A percentile compares a stretch with the other conserved stretches of the same genome.
phyloP scores from a whole-genome alignment of 1,284 basidiomycete species.

The Taiwanofungus camphoratus region DNA sequence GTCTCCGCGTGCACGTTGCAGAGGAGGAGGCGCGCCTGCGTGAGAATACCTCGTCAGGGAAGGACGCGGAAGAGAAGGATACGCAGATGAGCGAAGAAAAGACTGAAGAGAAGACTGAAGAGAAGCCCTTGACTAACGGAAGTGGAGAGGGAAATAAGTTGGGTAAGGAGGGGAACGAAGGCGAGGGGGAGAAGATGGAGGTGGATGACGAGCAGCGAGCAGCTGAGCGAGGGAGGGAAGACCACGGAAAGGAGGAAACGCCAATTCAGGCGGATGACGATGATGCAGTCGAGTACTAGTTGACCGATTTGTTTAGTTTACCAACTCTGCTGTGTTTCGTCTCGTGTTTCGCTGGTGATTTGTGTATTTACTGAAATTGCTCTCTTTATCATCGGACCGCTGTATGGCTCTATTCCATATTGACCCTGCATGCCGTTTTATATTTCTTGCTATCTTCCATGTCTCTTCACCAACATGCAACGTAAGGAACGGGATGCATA shows the following conservation, averaged over 20 bases:
- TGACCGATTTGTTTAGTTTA: not conserved
- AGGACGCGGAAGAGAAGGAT: constrained; percentile 12
- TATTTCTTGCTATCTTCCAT: not conserved
- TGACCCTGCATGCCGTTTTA: no score
- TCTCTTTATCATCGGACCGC: no score
- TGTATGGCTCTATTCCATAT: no score
- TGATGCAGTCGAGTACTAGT: constrained; percentile 55
- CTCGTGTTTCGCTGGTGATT: no score
- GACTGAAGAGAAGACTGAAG: constrained; percentile 6
- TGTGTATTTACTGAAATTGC: no score
- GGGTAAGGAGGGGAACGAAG: constrained; percentile 3
- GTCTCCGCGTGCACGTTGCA: constrained; percentile 56
- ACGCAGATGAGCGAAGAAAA: constrained; percentile 18
- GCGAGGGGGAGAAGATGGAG: constrained; percentile 19
- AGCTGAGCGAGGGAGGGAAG: constrained; percentile 8
- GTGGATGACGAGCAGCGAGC: constrained; percentile 18
- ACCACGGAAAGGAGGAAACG: constrained; percentile 21
- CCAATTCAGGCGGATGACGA: constrained; percentile 47
- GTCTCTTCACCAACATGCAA: no score
- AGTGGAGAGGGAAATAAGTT: constrained; percentile 11
- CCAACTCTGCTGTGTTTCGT: no score
- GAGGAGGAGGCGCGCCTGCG: constrained; percentile 47
- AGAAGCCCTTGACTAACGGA: constrained; percentile 16
- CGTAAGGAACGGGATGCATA: no score
- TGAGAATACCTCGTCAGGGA: constrained; percentile 28